These are phyloP conservation scores for Apiotrichum siamense DNA, from an alignment of 1,284 basidiomycete species.

Conservation along the genomic window DNA sequence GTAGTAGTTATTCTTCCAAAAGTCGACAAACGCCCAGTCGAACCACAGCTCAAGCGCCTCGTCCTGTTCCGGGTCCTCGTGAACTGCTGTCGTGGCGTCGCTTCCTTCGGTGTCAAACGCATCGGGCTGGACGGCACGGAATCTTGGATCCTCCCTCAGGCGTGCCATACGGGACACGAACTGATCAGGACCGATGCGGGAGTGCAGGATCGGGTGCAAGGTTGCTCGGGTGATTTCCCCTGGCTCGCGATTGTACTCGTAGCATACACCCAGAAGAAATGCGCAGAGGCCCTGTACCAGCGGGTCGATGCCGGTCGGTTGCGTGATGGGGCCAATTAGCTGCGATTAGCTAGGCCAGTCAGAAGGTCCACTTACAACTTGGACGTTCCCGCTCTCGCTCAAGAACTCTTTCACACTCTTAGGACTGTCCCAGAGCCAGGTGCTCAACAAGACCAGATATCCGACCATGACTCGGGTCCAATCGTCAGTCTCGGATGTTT, in stretches of 20 bases:
- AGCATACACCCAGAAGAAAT: constrained; percentile 86
- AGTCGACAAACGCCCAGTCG: constrained; percentile 98
- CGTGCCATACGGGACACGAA: constrained; percentile 80
- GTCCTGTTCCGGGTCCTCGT: constrained; percentile 46
- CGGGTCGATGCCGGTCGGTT: constrained; percentile 75
- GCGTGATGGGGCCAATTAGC: constrained; percentile 91
- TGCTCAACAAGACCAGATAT: constrained; percentile 73
- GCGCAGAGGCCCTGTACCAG: constrained; percentile 85
- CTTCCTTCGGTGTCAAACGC: constrained; percentile 48
- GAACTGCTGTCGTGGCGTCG: constrained; percentile 22
- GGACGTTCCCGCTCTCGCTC: constrained; percentile 77
- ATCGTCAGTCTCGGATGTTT: constrained; percentile 53
- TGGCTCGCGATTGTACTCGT: constrained; percentile 89
- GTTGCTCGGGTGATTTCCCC: constrained; percentile 83
- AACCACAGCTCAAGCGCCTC: constrained; percentile 91
- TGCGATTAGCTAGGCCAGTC: constrained; percentile 38
- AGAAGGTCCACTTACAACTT: constrained; percentile 60
- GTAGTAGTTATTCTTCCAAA: constrained; percentile 93
- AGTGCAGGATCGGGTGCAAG: constrained; percentile 76
- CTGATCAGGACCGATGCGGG: constrained; percentile 75
- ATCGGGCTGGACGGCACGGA: constrained; percentile 83
- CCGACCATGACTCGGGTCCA: constrained; percentile 87
- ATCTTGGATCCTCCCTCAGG: constrained; percentile 82
- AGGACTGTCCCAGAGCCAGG: constrained; percentile 97
- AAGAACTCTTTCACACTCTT: constrained; percentile 81